These are phyloP conservation scores for Cryptococcus depauperatus DNA, from an alignment of 1,284 basidiomycete species.

Conservation along the genomic window DNA sequence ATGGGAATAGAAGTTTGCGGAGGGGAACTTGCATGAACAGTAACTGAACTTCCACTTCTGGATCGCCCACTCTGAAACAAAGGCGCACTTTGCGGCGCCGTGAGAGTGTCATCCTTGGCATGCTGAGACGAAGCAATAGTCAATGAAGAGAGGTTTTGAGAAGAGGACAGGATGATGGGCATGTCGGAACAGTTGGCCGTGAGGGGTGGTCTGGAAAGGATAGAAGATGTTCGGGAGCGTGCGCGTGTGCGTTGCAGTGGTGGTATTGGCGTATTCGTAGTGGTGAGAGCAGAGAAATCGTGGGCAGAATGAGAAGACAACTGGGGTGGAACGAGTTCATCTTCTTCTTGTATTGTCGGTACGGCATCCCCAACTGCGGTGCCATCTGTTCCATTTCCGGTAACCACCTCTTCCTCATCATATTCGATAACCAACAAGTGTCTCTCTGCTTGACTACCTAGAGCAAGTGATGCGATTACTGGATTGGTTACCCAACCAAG, in stretches of 20 bases:
- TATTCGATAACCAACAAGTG: constrained; percentile 35
- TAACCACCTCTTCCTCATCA: constrained; percentile 4
- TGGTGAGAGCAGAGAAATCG: not conserved
- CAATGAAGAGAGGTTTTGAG: too few species aligned
- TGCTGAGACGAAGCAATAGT: not conserved
- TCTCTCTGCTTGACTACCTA: constrained; percentile 44
- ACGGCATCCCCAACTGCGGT: constrained; percentile 2
- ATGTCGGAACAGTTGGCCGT: constrained; percentile 31
- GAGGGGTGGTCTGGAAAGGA: constrained; percentile 26
- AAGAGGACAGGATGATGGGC: constrained; percentile 10
- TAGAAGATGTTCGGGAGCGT: constrained; percentile 14
- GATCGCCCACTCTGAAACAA: not conserved
- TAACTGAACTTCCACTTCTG: constrained; percentile 1
- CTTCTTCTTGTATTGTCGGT: constrained; percentile 12
- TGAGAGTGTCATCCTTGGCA: not conserved
- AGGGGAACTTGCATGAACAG: not conserved
- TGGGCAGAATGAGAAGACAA: not conserved
- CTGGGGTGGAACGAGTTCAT: constrained; percentile 4
- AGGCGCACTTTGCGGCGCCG: not conserved
- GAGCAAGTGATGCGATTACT: constrained; percentile 40
- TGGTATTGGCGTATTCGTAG: not conserved
- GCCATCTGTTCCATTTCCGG: not conserved
- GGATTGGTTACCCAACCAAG: constrained; percentile 45
- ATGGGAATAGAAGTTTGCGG: not conserved
- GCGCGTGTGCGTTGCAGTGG: constrained; percentile 10